phyloP scores from a whole-genome alignment of 768 basidiomycete species.

The Pleurotus cornucopiae region DNA sequence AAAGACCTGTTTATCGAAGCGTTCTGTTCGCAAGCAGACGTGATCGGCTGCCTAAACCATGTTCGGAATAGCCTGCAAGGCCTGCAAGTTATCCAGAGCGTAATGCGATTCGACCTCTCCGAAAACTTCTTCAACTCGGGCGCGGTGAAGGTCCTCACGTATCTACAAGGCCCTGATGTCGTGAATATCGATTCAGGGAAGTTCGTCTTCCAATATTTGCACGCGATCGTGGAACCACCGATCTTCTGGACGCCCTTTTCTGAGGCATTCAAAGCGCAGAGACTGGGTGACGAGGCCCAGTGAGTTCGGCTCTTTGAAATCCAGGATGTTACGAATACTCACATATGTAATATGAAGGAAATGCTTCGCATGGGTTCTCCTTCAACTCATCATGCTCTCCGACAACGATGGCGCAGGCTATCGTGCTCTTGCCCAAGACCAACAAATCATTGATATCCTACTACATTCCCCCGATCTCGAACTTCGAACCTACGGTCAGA shows the following conservation, averaged over 20 bases:
- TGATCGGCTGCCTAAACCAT: conserved; percentile 29
- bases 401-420: conserved; percentile 29
- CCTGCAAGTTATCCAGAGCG: conserved; percentile 29
- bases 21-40: conserved; percentile 35
- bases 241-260: conserved; percentile 44
- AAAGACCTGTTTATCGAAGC: conserved; percentile 41
- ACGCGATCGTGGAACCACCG: conserved; percentile 41
- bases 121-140: conserved; percentile 36
- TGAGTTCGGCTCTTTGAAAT: background rate
- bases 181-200: conserved; percentile 36
- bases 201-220: conserved; percentile 33
- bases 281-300: conserved; percentile 30
- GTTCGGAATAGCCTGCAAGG: conserved; percentile 33
- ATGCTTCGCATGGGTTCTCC: conserved; percentile 45
- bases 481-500: conserved; percentile 25
- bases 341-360: background rate
- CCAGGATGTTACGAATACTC: background rate
- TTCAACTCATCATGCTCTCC: conserved; percentile 40
- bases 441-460: conserved; percentile 23
- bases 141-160: conserved; percentile 29
- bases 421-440: conserved; percentile 31
- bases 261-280: conserved; percentile 27
- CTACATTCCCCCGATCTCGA: conserved; percentile 17
- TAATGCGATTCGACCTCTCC: conserved; percentile 36
- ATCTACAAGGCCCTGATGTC: conserved; percentile 32